Evolutionary conservation across 1,139 yeast genomes (phyloP), one percentile per base, ranked within the genome.

Genomic region (Geotrichum aggregatum): DNA sequence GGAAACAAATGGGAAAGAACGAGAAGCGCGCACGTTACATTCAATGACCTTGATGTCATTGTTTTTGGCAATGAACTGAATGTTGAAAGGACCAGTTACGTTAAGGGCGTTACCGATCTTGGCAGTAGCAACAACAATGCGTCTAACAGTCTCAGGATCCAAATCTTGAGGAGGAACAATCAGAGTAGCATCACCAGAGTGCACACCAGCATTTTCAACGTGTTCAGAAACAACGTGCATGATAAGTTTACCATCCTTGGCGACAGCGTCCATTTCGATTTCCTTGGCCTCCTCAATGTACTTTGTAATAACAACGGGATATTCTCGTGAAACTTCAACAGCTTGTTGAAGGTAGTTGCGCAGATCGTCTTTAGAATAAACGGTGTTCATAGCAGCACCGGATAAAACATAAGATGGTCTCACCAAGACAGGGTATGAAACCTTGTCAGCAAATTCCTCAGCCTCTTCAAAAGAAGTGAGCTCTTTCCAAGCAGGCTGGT

Each of bases 351-450:
- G 77, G 69, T 91, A 87, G 52, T 80, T 70, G 62, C 84, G 94
- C 62, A 92, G 78, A 69, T 92, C 98, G 54, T 78, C 75, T 66
- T 83, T 82, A 58, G 78, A 79, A 69, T 82, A 80, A 61, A 92
- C 89, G 50, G 89, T 96, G 59, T 94, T 84, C 98, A 92, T 92
- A 55, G 98, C 98, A 56, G 98, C 98, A 74, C 98, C 98, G 55
- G 96, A 87, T 59, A 92, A 78, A 47, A 92, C 98, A 65, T 92
- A 92, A 1, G 98, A 91, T 50, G 98, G 98, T 76, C 98, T 88
- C 56, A 92, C 97, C 65, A 92, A 78, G 11, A 92, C 98, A 48
- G 98, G 98, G 77, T 84, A 92, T 16, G 94, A 88, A 52, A 91
- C 98, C 61, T 78, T 78, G 53, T 82, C 77, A 49, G 98, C 97